These are phyloP conservation scores for Phalaenopsis aphrodite DNA, from an alignment of 106 monocot genomes.

Conservation along the genomic window DNA sequence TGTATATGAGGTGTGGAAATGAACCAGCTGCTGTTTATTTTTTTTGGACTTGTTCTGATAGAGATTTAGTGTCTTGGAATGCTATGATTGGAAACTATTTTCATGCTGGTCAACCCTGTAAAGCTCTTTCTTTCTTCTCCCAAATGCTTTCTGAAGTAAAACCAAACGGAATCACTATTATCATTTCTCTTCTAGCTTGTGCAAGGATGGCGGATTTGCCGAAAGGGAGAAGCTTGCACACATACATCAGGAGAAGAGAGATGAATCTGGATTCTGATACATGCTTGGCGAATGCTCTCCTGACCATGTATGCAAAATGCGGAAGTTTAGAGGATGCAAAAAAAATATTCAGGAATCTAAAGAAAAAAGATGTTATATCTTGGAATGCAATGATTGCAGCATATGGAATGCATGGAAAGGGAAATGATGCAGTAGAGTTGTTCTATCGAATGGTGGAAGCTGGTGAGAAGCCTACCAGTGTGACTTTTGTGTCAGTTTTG, in stretches of 20 bases:
- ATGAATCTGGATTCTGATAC: constrained; percentile 10
- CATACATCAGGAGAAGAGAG: constrained; percentile 13
- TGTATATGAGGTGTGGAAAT: constrained; percentile 28
- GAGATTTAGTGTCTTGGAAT: constrained; percentile 33
- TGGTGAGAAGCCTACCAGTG: constrained; percentile 36
- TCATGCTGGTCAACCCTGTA: constrained; percentile 9
- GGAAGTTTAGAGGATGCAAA: constrained; percentile 18
- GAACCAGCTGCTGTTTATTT: constrained; percentile 9
- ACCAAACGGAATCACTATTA: constrained; percentile 9
- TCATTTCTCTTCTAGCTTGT: constrained; percentile 19
- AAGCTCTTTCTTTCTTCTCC: constrained; percentile 15
- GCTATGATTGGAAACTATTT: constrained; percentile 19
- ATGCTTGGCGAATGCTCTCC: constrained; percentile 21
- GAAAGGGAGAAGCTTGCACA: constrained; percentile 20
- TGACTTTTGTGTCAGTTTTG: constrained; percentile 40
- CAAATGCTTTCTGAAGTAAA: constrained; percentile 19
- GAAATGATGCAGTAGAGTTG: constrained; percentile 30
- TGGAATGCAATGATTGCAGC: constrained; percentile 52
- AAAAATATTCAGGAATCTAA: constrained; percentile 14
- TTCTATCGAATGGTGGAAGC: constrained; percentile 42
- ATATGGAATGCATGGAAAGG: constrained; percentile 47
- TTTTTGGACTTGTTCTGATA: constrained; percentile 16
- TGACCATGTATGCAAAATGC: constrained; percentile 32
- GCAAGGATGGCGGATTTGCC: constrained; percentile 16
- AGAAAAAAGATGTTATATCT: constrained; percentile 37